These are phyloP conservation scores for Dioszegia crocea DNA, from an alignment of 768 basidiomycete genomes.

Conservation along the genomic window DNA sequence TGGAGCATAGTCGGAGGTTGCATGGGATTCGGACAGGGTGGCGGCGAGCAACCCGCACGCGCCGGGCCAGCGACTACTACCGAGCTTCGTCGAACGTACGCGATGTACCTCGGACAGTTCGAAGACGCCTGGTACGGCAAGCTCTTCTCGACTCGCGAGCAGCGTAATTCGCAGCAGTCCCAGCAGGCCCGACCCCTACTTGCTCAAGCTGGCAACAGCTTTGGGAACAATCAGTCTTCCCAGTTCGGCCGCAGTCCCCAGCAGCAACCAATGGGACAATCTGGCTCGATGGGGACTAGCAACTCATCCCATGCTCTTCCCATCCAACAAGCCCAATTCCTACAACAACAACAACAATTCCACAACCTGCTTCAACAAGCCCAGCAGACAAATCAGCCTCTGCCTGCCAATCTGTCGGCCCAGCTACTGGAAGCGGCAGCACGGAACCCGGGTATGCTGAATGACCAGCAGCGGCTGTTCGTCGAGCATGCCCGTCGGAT, in stretches of 20 bases:
- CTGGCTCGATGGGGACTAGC: neutral
- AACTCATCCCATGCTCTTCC: neutral
- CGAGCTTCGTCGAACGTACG: conserved; percentile 21
- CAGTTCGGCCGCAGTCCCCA: neutral
- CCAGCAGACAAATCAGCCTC: neutral
- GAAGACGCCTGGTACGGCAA: conserved; percentile 29
- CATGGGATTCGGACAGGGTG: conserved; percentile 19
- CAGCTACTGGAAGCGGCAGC: conserved; percentile 21
- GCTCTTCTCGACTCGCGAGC: conserved; percentile 1
- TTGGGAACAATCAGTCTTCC: no score
- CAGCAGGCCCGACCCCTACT: neutral
- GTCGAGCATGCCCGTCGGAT: conserved; percentile 8
- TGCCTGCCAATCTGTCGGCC: conserved; percentile 6
- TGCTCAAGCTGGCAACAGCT: no score
- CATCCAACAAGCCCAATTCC: neutral
- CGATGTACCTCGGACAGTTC: conserved; percentile 14
- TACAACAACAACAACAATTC: conserved; percentile 6
- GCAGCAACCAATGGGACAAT: conserved; percentile 8
- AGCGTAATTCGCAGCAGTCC: conserved; percentile 5
- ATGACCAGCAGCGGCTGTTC: conserved; percentile 19
- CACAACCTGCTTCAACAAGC: conserved; percentile 10
- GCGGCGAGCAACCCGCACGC: conserved; percentile 13
- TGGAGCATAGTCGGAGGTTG: conserved; percentile 26
- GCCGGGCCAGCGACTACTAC: conserved; percentile 16
- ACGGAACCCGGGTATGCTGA: conserved; percentile 5